These are phyloP conservation scores for Hericium coralloides DNA, from an alignment of 768 basidiomycete genomes.

Conservation along the genomic window DNA sequence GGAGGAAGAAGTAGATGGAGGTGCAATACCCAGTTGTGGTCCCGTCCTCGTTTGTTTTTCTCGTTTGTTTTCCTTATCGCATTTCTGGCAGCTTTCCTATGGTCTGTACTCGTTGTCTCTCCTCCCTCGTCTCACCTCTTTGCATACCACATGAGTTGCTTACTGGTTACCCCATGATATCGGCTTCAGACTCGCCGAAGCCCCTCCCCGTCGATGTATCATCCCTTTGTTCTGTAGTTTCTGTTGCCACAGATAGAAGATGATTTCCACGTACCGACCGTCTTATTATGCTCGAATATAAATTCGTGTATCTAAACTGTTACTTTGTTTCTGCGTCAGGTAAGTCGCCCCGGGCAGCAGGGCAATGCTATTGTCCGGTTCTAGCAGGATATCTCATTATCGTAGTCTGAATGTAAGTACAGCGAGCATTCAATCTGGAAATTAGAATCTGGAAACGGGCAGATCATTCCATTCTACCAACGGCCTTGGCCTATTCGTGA, in stretches of 20 bases:
- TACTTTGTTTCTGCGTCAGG: not conserved
- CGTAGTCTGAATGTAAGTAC: too few relatives aligned
- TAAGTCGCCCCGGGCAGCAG: not conserved
- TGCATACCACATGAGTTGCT: not conserved
- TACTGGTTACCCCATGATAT: too few relatives aligned
- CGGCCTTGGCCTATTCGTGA: slow-evolving; percentile 52
- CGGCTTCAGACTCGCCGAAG: too few relatives aligned
- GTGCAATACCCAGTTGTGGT: not conserved
- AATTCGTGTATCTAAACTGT: too few relatives aligned
- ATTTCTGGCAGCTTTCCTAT: not conserved
- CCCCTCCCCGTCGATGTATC: too few relatives aligned
- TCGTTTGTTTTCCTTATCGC: slow-evolving; percentile 2
- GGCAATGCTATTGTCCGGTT: not conserved
- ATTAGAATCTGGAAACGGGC: slow-evolving; percentile 47
- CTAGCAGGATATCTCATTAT: not conserved
- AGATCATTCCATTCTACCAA: slow-evolving; percentile 71
- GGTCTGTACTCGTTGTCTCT: not conserved
- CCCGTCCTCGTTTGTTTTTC: slow-evolving; percentile 5
- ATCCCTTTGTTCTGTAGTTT: too few relatives aligned
- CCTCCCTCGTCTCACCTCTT: not conserved
- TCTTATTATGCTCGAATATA: too few relatives aligned
- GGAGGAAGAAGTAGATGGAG: slow-evolving; percentile 29
- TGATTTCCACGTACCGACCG: too few relatives aligned
- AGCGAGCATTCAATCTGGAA: not conserved
- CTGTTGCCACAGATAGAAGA: too few relatives aligned